phyloP scores from a whole-genome alignment of 1,139 yeast species.

The Candida neerlandica region DNA sequence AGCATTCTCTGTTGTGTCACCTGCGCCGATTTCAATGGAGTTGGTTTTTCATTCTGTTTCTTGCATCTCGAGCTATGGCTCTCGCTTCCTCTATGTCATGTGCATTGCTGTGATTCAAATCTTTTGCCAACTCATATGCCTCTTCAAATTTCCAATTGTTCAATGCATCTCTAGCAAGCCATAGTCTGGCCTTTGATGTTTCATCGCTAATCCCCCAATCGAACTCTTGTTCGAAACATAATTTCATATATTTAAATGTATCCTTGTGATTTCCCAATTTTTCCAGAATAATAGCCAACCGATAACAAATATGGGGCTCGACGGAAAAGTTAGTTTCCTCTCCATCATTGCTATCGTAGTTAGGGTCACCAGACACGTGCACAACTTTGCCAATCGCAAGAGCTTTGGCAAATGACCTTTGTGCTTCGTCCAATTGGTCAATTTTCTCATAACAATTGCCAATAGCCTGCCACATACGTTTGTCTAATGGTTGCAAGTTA shows the following conservation, averaged over 20 bases:
- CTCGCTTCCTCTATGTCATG: conserved; percentile 91
- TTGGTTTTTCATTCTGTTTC: conserved; percentile 37
- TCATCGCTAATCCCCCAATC: conserved; percentile 75
- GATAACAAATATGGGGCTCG: conserved; percentile 59
- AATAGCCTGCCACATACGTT: conserved; percentile 95
- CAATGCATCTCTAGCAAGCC: conserved; percentile 80
- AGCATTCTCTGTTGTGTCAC: background rate
- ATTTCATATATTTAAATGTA: conserved; percentile 68
- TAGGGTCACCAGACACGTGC: conserved; percentile 13
- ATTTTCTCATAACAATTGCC: conserved; percentile 89
- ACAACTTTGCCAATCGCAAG: conserved; percentile 45
- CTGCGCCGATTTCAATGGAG: background rate
- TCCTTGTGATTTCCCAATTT: conserved; percentile 52
- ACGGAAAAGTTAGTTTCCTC: conserved; percentile 21
- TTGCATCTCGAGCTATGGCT: conserved; percentile 74
- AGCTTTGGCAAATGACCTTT: conserved; percentile 61
- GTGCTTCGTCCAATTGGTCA: conserved; percentile 65
- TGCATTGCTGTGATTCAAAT: conserved; percentile 74
- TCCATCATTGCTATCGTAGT: background rate
- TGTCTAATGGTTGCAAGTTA: conserved; percentile 83
- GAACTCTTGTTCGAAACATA: conserved; percentile 68
- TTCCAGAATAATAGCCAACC: conserved; percentile 71
- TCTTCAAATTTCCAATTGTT: conserved; percentile 57
- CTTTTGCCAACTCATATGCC: conserved; percentile 77
- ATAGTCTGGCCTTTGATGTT: conserved; percentile 77